Base-by-base conservation (phyloP, 2,329 filamentous ascomycete species). In the Ceratocystis smalleyi region DNA sequence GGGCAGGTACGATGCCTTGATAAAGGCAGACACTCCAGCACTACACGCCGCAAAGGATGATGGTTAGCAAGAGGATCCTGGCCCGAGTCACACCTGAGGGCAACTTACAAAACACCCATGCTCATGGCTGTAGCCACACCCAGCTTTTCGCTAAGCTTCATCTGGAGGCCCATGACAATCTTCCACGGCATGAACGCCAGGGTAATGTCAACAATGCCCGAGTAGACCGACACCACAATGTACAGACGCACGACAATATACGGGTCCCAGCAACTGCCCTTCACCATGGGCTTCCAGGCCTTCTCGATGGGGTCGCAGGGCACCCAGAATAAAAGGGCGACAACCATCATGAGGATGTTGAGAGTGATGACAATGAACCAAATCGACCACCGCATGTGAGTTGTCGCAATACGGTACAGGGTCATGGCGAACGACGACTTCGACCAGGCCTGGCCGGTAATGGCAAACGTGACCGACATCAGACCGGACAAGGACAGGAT, bases 91-190 rank as follows among this genome's bases (percentile, higher is more conserved):
- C 45, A 15, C 7, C 17, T 12, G 7, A 22, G 7, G 8, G 15
- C 22, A 30, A 68, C 69, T 67, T 66, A 70, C 69, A 71, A 69
- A 19, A 71, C 59, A 30, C 71, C 70, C 64, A 71, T 65, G 60
- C 69, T 70, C 66, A 72, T 70, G 12, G 69, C 70, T 1, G 68
- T 49, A 8, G 69, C 68, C n/a, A 69, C 69, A 10, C 70, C 66
- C 12, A 71, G 65, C 65, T 70, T 72, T 49, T 72, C 70, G 49
- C 69, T 68, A 1, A 66, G 60, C 61, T 70, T 69, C 69, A 72
- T 71, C 32, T 70, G 68, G 1, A 72, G 64, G 2, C 68, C 68
- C 69, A 69, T 68, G 35, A 72, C 57, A 12, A 71, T 67, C 32
- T 68, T 68, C 68, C 70, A 71, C 3, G 71, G 69, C 5, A 70